Evolutionary conservation across 371 early-diverging fungal species (phyloP), one percentile per base, ranked within the genome.

Genomic region (Apophysomyces variabilis): DNA sequence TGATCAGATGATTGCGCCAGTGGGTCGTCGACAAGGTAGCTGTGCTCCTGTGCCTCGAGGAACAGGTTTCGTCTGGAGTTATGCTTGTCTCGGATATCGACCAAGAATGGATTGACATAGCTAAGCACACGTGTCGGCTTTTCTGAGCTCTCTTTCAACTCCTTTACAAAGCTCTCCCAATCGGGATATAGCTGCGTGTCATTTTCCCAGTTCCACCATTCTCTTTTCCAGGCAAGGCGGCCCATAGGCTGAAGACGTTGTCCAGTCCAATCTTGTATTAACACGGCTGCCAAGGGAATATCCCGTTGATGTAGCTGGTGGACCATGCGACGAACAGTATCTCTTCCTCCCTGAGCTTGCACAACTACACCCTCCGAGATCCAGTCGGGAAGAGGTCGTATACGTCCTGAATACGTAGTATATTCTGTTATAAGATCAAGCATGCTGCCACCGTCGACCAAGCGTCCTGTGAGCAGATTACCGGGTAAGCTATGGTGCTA

Each of bases 121-220:
- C 72, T 56, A 75, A 65, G 68, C 4, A 83, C 63, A 72, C 68
- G 18, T 61, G 38, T 1, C 74, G 62, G 5, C 61, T 58, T 13
- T 61, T 14, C 21, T 3, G 32, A 26, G 32, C 32, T 26, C 32
- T 50, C 54, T 6, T 50, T 50, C 11, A 84, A 60, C 26, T 64
- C 61, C 12, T 72, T 38, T 5, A 85, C 75, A 39, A 85, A 75
- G 0, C 46, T 44, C 3, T 67, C 57, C 85, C 84, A 86, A 47
- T 76, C 66, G 3, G 86, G 84, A 60, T 86, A 83, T 0, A 74
- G 64, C 7, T 39, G 66, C 35, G 66, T 66, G 56, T 77, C 83
- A 38, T 70, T 65, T 62, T 85, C 84, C 84, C 83, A 83, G 45
- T 82, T 80, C 84, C 82, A 83, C 82, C 83, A 85, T 13, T 76